These are phyloP conservation scores for Fusarium piperis DNA, from an alignment of 2,329 filamentous ascomycete genomes.

Conservation along the genomic window DNA sequence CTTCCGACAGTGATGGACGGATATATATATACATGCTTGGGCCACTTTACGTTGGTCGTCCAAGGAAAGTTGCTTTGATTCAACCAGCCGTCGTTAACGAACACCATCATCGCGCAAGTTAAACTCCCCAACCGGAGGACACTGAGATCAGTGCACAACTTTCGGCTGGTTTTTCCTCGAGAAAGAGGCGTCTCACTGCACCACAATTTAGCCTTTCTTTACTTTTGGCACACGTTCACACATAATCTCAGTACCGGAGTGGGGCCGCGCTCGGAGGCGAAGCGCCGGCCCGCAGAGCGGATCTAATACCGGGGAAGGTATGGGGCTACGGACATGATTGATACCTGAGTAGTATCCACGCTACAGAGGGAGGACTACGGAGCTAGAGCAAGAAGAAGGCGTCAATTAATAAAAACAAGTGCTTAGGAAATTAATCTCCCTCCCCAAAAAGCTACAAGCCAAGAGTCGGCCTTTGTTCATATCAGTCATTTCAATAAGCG, in stretches of 20 bases:
- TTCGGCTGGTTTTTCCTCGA: too few relatives aligned
- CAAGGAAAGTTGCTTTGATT: neutral
- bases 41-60: neutral
- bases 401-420: neutral
- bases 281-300: neutral
- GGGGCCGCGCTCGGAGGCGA: neutral
- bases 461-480: neutral
- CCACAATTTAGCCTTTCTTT: neutral
- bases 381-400: neutral
- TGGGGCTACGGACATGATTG: neutral
- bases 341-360: neutral
- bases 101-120: neutral
- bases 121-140: neutral
- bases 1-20: neutral
- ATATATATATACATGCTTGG: neutral
- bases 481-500: neutral
- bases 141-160: neutral
- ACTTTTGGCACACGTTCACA: neutral
- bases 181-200: neutral
- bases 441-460: neutral
- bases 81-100: neutral
- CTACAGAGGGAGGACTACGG: neutral
- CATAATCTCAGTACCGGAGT: neutral
- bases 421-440: neutral
- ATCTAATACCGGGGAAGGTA: neutral